Evolutionary conservation across 805 yeast genomes (phyloP), one percentile per base, ranked within the genome.

Genomic region (Cyberlindnera maritima): DNA sequence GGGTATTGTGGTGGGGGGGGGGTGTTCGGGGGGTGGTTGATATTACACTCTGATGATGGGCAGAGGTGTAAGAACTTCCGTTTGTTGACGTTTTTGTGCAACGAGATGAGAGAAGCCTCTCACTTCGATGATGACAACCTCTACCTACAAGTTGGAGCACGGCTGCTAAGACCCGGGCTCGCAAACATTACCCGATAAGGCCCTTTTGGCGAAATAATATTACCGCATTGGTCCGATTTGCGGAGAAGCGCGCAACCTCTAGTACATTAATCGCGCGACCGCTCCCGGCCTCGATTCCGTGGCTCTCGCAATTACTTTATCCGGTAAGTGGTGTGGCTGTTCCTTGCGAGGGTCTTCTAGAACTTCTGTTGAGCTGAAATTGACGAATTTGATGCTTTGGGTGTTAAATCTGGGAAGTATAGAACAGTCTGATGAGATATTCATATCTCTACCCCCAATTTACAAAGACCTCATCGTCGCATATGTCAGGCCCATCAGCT

Each of bases 201-300:
- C 3, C 8, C 25, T 14, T 6, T 13, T 21, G 28, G 39, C 39
- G 29, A 21, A 36, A 21, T n/a, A 12, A 25, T 23, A 15, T 29
- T 42, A 14, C 40, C 45, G 9, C 4, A 4, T 36, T n/a, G 20
- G 36, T 40, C 29, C 12, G 18, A 19, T 4, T 34, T 9, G 41
- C 41, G 43, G 23, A 28, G 17, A n/a, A 33, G 21, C n/a, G 23
- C 41, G 40, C 29, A 29, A 21, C 7, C 5, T 25, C 43, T n/a
- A 34, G 33, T 2, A 17, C 7, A 25, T 14, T 38, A 44, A 38
- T 44, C 47, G 47, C 47, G 47, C 47, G 36, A 17, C 25, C 35
- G 47, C 7, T 8, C 2, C 43, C 47, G 47, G 47, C 42, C 31
- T n/a, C n/a, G 26, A n/a, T 17, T 31, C 39, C 46, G 25, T 21